Evolutionary conservation across 2,329 filamentous ascomycete species (phyloP).

Genomic region (Stagonosporopsis tanaceti): DNA sequence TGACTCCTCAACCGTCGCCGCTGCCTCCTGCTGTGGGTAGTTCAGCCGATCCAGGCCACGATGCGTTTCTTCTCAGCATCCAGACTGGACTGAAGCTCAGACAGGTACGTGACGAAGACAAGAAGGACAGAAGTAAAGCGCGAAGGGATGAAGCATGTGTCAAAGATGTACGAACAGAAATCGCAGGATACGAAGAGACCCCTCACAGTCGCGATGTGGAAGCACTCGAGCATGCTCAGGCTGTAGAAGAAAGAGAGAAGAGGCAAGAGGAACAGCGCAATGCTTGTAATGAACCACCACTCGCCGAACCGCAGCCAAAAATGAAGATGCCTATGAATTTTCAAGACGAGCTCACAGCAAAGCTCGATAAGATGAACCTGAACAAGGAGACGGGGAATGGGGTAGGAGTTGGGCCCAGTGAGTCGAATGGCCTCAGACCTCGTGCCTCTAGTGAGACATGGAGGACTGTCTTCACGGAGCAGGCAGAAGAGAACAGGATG

Average conservation of each 20-base stretch:
- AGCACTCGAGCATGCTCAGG: slow-evolving; percentile 23
- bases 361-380: not conserved
- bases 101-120: slow-evolving; percentile 4
- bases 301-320: slow-evolving; percentile 6
- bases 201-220: slow-evolving; percentile 21
- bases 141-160: not conserved
- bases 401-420: not conserved
- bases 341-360: slow-evolving; percentile 2
- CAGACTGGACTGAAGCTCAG: slow-evolving; percentile 4
- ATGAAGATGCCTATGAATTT: not conserved
- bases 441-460: slow-evolving; percentile 4
- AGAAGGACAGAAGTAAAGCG: not conserved
- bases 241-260: slow-evolving; percentile 4
- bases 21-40: not conserved
- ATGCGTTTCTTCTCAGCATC: slow-evolving; percentile 3
- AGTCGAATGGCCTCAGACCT: not conserved
- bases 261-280: not conserved
- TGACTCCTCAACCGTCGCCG: not conserved
- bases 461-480: not conserved
- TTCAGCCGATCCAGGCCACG: not conserved
- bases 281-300: not conserved
- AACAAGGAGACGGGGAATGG: not conserved
- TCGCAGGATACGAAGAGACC: slow-evolving; percentile 19
- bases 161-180: not conserved
- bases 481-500: not conserved